Percentiles rank a stretch among this genome's conserved stretches.
phyloP scores from a whole-genome alignment of 164 flowering plant species.

The Magnolia kwangsiensis region DNA sequence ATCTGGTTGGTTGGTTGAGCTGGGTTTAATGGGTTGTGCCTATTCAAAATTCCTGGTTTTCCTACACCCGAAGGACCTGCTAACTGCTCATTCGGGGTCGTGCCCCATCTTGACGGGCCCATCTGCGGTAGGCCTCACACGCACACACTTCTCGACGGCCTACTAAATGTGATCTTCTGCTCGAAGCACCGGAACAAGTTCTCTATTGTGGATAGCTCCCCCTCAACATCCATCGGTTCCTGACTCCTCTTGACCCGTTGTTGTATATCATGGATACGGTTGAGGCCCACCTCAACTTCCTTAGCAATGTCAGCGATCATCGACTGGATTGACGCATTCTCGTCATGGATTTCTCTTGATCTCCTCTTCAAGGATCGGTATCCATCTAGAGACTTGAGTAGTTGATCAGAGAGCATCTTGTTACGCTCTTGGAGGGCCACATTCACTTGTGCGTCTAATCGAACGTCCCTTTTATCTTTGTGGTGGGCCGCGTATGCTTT shows the following conservation, averaged over 20 bases:
- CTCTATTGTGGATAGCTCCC: conserved; percentile 42
- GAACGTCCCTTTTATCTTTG: conserved; percentile 28
- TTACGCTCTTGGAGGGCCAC: conserved; percentile 51
- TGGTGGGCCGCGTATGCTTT: conserved; percentile 41
- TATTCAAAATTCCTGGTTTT: no score
- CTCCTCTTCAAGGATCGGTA: conserved; percentile 59
- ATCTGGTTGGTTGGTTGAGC: no score
- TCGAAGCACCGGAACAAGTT: conserved; percentile 31
- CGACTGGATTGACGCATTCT: conserved; percentile 23
- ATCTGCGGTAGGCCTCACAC: conserved; percentile 2
- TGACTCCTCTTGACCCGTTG: conserved; percentile 8
- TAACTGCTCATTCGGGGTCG: no score
- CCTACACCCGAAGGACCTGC: no score
- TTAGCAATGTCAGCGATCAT: conserved; percentile 37
- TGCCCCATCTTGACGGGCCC: no score
- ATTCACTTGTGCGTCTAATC: conserved; percentile 12
- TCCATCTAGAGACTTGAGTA: conserved; percentile 57
- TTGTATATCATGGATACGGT: conserved; percentile 29
- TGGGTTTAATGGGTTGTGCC: no score
- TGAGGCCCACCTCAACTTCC: conserved; percentile 30
- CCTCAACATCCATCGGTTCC: conserved; percentile 17
- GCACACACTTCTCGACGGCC: conserved; percentile 14
- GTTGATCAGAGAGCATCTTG: conserved; percentile 58
- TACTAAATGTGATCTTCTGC: conserved; percentile 16
- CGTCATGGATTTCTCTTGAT: conserved; percentile 40